A percentile compares a stretch with the other conserved stretches of the same genome.
Evolutionary conservation across 192 early-diverging fungal species (phyloP).

Genomic region (Diversispora eburnea): DNA sequence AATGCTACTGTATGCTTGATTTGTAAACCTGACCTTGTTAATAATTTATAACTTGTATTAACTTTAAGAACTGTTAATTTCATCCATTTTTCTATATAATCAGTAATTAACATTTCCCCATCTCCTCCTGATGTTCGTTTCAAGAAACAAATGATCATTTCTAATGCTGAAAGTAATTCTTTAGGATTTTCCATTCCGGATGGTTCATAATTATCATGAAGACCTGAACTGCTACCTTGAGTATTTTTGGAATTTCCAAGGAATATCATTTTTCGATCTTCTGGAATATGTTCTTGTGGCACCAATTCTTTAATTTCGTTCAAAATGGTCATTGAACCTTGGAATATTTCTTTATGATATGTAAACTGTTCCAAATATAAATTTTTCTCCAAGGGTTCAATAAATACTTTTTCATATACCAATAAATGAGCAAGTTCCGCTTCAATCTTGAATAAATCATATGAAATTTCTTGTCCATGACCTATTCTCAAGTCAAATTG

Average conservation of each 20-base stretch:
- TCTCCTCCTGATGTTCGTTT: constrained; percentile 14
- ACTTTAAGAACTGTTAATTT: background rate
- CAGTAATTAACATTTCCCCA: background rate
- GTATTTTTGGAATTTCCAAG: background rate
- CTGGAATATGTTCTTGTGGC: constrained; percentile 21
- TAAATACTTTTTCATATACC: background rate
- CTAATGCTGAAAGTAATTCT: constrained; percentile 20
- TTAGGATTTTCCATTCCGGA: background rate
- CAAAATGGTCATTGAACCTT: constrained; percentile 1
- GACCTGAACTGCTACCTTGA: background rate
- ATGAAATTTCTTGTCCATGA: background rate
- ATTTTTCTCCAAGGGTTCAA: background rate
- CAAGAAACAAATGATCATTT: constrained; percentile 21
- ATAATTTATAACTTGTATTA: background rate
- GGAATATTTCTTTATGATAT: constrained; percentile 22
- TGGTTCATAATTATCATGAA: background rate
- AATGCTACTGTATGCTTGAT: constrained; percentile 17
- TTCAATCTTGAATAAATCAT: constrained; percentile 27
- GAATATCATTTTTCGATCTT: background rate
- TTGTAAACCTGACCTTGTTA: background rate
- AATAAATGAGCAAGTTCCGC: constrained; percentile 8
- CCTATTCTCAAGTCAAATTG: constrained; percentile 4
- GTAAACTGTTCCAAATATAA: constrained; percentile 8
- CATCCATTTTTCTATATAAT: constrained; percentile 27
- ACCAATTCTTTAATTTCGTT: constrained; percentile 6